Evolutionary conservation across 208 protist species (phyloP), one percentile per base, ranked within the genome.

Genomic region (Wallacemonas sp.): DNA sequence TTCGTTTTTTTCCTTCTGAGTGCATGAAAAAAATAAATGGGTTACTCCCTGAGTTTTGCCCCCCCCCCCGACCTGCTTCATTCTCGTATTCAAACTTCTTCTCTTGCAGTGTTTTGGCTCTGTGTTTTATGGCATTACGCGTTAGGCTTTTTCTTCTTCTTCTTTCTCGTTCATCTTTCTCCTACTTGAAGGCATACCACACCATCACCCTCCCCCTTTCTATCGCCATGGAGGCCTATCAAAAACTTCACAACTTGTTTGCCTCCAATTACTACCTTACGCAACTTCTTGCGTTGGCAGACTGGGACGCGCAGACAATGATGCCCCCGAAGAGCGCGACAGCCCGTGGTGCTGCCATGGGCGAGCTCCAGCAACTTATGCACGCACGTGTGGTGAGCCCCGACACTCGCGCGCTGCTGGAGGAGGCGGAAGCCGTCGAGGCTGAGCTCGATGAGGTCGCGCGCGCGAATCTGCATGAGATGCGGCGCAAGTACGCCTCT

Each of bases 191-290:
- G n/a, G n/a, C n/a, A n/a, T n/a, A n/a, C n/a, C n/a, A n/a, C n/a
- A n/a, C n/a, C n/a, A n/a, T n/a, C n/a, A n/a, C n/a, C n/a, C n/a
- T n/a, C n/a, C n/a, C n/a, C n/a, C n/a, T n/a, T n/a, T n/a, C n/a
- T n/a, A n/a, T n/a, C n/a, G n/a, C n/a, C n/a, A 93, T 94, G 85
- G 70, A 86, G 62, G 65, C 80, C 17, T 84, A 87, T 63, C 68
- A 71, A 45, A 66, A 77, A 24, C 72, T 87, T 1, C 66, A 81
- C 55, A 42, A 55, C 30, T 26, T 79, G 17, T 86, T 79, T 26
- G 65, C 60, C 44, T 75, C 77, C 66, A 17, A 70, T 1, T 79
- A 80, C 61, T 63, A 45, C 59, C 79, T 82, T 27, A 49, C 41
- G 36, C 74, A 84, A 65, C 38, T 87, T 17, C 24, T 68, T 0